Evolutionary conservation across 306 rosid species (phyloP), one percentile per base, ranked within the genome.

Genomic region (Quercus agrifolia): DNA sequence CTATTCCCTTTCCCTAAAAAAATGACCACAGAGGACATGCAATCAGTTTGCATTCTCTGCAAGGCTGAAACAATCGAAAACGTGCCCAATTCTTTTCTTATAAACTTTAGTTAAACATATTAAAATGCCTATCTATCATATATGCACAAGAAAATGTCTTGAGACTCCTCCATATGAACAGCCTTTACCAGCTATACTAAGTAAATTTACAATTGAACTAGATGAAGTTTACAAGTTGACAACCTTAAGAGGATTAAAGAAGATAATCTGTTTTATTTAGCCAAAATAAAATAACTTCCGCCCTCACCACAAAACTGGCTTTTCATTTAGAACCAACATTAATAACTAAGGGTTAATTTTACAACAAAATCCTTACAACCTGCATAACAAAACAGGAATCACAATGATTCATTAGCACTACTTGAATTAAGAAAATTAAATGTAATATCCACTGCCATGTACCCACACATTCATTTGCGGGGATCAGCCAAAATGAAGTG

Each of bases 1-100:
- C 97, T 81, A 93, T 92, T 72, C 99, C 99, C 85, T 84, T 92
- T 64, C 96, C 99, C 99, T 95, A 84, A 72, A 78, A 76, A 80
- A 69, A 76, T 8, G 49, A 59, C 41, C 44, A 44, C 74, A 66
- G 8, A 68, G 23, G 55, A 75, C n/a, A 83, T 49, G 61, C 80
- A 76, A 54, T 83, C 54, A 83, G 67, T 18, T 51, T 20, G 78
- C 20, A 61, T 74, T 74, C 73, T 27, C 38, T 52, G 17, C 18
- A 27, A 70, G 11, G 44, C 28, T 61, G 57, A 86, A 35, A 77
- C 76, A 74, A 38, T 28, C 13, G 41, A 54, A 21, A 70, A 44
- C 56, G 72, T 8, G 20, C 41, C 21, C 57, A 79, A 73, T 14
- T 73, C 73, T 68, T 68, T 28, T 51, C 25, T 70, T 61, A 54